Percentiles rank a stretch among this genome's conserved stretches.
phyloP scores from a whole-genome alignment of 2,329 filamentous ascomycete species.

The Botrytis cinerea region DNA sequence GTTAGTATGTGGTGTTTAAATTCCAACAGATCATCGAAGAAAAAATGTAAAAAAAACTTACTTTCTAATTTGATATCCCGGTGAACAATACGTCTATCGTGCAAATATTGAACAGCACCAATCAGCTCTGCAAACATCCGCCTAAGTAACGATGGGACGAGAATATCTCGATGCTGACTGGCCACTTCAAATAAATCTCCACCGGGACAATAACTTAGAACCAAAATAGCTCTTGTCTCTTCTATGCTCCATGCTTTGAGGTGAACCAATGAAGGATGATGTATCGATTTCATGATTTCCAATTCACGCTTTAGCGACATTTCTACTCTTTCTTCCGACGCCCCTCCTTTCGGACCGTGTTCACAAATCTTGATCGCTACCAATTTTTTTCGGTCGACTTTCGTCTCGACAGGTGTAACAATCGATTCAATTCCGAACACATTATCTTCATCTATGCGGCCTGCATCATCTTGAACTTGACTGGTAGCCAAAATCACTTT shows the following conservation, averaged over 20 bases:
- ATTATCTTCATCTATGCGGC: conserved; percentile 44
- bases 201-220: conserved; percentile 89
- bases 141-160: conserved; percentile 70
- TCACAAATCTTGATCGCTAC: conserved; percentile 96
- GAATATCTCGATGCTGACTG: conserved; percentile 65
- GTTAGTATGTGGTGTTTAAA: background rate
- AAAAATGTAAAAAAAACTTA: conserved; percentile 48
- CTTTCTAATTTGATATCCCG: conserved; percentile 98
- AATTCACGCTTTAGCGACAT: conserved; percentile 92
- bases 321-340: conserved; percentile 89
- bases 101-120: conserved; percentile 81
- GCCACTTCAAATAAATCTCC: conserved; percentile 95
- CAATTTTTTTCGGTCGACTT: conserved; percentile 70
- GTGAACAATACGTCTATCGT: conserved; percentile 84
- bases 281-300: conserved; percentile 85
- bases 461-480: conserved; percentile 58
- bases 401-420: conserved; percentile 42
- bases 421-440: conserved; percentile 37
- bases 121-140: conserved; percentile 90
- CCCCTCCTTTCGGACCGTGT: conserved; percentile 89
- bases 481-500: conserved; percentile 89
- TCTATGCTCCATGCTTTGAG: conserved; percentile 91
- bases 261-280: conserved; percentile 87
- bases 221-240: conserved; percentile 76
- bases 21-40: background rate